Percentiles rank a stretch among this genome's conserved stretches.
phyloP scores from a whole-genome alignment of 495 filamentous ascomycete species.

The Talaromyces adpressus region DNA sequence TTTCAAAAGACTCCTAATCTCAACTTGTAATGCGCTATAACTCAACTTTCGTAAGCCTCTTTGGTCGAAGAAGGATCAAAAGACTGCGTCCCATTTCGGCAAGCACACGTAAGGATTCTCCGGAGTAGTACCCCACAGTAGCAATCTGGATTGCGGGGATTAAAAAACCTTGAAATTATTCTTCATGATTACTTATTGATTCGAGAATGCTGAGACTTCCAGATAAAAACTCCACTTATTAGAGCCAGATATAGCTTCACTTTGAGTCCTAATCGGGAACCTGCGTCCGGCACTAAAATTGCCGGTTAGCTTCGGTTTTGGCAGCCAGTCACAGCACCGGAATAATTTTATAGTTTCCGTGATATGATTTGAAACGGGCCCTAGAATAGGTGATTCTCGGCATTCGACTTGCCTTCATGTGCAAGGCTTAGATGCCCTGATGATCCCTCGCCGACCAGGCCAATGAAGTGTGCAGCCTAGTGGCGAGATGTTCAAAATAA shows the following conservation, averaged over 20 bases:
- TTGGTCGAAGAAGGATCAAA: not conserved
- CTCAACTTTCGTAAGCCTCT: not conserved
- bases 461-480: not conserved
- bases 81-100: not conserved
- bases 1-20: not conserved
- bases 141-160: not conserved
- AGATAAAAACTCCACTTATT: not conserved
- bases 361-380: not conserved
- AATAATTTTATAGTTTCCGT: not conserved
- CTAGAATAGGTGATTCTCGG: not conserved
- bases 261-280: not conserved
- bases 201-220: not conserved
- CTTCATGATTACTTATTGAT: not conserved
- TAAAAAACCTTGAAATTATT: not conserved
- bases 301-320: not conserved
- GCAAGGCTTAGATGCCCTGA: not conserved
- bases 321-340: not conserved
- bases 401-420: not conserved
- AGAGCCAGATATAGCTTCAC: not conserved
- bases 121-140: not conserved
- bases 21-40: not conserved
- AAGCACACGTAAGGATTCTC: not conserved
- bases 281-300: not conserved
- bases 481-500: not conserved
- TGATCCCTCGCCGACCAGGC: not conserved